A percentile compares a stretch with the other conserved stretches of the same genome.
Conservation (phyloP, 495 filamentous ascomycete species). For the Penicillium canariense region DNA sequence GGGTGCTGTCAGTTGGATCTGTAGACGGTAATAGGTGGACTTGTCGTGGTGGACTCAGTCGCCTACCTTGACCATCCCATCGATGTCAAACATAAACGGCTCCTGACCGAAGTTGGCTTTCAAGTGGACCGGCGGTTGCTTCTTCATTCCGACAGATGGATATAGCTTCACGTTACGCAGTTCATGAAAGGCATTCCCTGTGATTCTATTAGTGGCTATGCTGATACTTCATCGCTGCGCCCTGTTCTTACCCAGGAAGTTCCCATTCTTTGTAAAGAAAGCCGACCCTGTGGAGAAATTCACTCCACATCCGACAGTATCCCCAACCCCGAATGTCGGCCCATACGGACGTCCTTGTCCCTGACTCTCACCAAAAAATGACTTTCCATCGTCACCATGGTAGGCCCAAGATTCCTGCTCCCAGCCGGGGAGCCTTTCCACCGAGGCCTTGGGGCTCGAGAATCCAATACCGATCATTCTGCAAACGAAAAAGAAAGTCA, state of each 20-base stretch:
- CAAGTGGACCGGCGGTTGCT: constrained; percentile 71
- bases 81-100: constrained; percentile 91
- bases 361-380: constrained; percentile 65
- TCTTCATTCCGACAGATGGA: constrained; percentile 94
- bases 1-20: constrained; percentile 19
- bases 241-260: constrained; percentile 61
- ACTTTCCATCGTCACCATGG: constrained; percentile 92
- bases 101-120: constrained; percentile 88
- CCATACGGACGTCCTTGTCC: constrained; percentile 76
- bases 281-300: constrained; percentile 86
- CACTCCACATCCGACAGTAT: constrained; percentile 89
- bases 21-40: background rate
- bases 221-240: background rate
- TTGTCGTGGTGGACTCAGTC: background rate
- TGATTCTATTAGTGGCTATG: background rate
- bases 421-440: constrained; percentile 90
- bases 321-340: constrained; percentile 65
- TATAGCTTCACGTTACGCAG: constrained; percentile 69
- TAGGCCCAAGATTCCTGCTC: constrained; percentile 96
- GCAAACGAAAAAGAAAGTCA: constrained; percentile 11
- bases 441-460: constrained; percentile 65
- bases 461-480: constrained; percentile 91
- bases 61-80: constrained; percentile 73
- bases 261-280: constrained; percentile 95
- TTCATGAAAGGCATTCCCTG: constrained; percentile 79